Conservation (phyloP, 2,329 filamentous ascomycete genomes). For the Coniella vitis region DNA sequence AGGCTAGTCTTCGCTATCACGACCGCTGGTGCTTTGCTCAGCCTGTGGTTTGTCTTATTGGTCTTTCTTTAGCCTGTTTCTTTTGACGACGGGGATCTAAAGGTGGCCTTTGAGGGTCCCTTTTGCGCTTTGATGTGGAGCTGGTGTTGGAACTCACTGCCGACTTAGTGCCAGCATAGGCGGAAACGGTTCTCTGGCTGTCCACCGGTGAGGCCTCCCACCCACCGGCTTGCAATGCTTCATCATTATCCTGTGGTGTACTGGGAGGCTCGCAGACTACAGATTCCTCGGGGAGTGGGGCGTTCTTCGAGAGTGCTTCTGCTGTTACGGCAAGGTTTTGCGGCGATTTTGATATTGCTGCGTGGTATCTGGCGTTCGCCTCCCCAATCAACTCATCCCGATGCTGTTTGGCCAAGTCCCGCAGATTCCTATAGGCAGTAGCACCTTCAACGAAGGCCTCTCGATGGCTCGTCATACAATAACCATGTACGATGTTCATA, state of each 20-base stretch:
- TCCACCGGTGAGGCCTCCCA: too few species aligned
- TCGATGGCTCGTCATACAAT: conserved; percentile 21
- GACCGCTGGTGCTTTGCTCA: too few species aligned
- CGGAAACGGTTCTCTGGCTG: too few species aligned
- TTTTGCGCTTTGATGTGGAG: too few species aligned
- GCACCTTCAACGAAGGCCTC: conserved; percentile 29
- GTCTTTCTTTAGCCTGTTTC: too few species aligned
- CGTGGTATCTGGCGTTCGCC: conserved; percentile 22
- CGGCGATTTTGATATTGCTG: neutral
- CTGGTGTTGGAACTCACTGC: too few species aligned
- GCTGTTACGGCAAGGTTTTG: neutral
- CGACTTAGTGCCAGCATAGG: too few species aligned
- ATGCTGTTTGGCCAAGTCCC: conserved; percentile 30
- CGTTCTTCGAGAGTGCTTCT: neutral
- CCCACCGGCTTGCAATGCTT: too few species aligned
- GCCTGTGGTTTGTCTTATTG: too few species aligned
- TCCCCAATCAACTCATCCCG: conserved; percentile 29
- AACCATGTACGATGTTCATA: conserved; percentile 30
- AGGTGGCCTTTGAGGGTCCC: too few species aligned
- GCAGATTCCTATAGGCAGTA: conserved; percentile 32
- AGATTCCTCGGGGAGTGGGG: neutral
- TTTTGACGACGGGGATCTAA: too few species aligned
- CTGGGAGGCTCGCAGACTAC: neutral
- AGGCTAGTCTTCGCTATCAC: too few species aligned
- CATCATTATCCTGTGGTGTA: neutral